Base-by-base conservation (phyloP, 1,284 basidiomycete species). In the Crucibulum parvulum region DNA sequence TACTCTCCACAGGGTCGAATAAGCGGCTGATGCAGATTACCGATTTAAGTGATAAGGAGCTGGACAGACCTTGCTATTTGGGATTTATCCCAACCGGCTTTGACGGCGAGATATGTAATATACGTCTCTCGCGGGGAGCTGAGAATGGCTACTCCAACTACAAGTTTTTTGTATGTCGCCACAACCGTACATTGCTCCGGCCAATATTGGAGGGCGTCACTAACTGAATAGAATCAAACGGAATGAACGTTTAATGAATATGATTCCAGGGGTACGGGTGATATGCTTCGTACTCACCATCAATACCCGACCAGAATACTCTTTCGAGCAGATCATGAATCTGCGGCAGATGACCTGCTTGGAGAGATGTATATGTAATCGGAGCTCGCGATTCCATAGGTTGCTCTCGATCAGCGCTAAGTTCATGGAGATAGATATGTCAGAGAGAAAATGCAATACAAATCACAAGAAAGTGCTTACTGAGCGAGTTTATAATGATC, bases 41-140 rank as follows among this genome's bases (percentile, higher is more conserved):
- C 36, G 15, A 39, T 37, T 57, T 56, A 43, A 73, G 81, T 38
- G 16, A 15, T 50, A 34, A n/a, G 31, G 31, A 24, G 24, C 24
- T 24, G 24, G 24, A 24, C 24, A 24, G 72, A 92, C 91, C 88
- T 90, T 24, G 90, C 91, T 57, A 93, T 89, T 58, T 88, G 85
- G 2, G 86, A 80, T 64, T 87, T 88, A 59, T 93, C 89, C 92
- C 92, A 93, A 3, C 92, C 90, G 10, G 87, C 80, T 63, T 84
- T 86, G 45, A 93, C 91, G 38, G 82, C 88, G 8, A 93, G 81
- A 64, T 92, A 93, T 5, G 90, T 92, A 58, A 93, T 90, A 66
- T 93, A 93, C 3, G 89, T 88, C 69, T 92, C 89, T 56, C 84
- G 84, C 0, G 91, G 91, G n/a, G 89, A 92, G 71, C 87, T 91